Evolutionary conservation across 2,329 filamentous ascomycete genomes (phyloP).

Genomic region (Endocalyx cinctus): DNA sequence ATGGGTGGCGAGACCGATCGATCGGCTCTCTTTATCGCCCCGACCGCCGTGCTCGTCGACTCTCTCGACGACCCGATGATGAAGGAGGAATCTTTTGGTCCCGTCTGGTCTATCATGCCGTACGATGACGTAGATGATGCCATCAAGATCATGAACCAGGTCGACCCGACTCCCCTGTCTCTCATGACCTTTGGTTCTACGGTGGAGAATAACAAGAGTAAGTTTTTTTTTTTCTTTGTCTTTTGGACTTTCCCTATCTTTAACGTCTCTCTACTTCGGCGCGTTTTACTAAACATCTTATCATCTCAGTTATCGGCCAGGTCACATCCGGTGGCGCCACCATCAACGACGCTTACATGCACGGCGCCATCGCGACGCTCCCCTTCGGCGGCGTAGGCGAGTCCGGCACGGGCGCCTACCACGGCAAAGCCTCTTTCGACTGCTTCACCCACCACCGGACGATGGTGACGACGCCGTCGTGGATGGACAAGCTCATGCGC

Average conservation of each 20-base stretch:
- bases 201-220: constrained; percentile 69
- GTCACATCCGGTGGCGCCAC: constrained; percentile 65
- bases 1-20: constrained; percentile 82
- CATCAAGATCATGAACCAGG: constrained; percentile 72
- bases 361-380: constrained; percentile 65
- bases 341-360: constrained; percentile 65
- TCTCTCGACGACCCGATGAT: constrained; percentile 73
- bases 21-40: constrained; percentile 77
- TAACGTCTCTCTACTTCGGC: too few relatives aligned
- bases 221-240: constrained; percentile 16
- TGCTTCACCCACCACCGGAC: constrained; percentile 41
- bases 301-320: constrained; percentile 44
- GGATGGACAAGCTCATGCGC: constrained; percentile 63
- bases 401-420: constrained; percentile 72
- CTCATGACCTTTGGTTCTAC: constrained; percentile 83
- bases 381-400: constrained; percentile 81
- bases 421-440: constrained; percentile 70
- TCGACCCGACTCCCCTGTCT: constrained; percentile 79
- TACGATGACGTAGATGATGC: constrained; percentile 80
- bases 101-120: constrained; percentile 79
- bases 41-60: constrained; percentile 84
- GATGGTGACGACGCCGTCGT: constrained; percentile 58
- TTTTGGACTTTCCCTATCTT: background rate
- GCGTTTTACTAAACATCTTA: too few relatives aligned
- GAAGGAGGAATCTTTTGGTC: constrained; percentile 83